These are phyloP conservation scores for Termitomyces sp. DNA, from an alignment of 768 basidiomycete species.

Conservation along the genomic window DNA sequence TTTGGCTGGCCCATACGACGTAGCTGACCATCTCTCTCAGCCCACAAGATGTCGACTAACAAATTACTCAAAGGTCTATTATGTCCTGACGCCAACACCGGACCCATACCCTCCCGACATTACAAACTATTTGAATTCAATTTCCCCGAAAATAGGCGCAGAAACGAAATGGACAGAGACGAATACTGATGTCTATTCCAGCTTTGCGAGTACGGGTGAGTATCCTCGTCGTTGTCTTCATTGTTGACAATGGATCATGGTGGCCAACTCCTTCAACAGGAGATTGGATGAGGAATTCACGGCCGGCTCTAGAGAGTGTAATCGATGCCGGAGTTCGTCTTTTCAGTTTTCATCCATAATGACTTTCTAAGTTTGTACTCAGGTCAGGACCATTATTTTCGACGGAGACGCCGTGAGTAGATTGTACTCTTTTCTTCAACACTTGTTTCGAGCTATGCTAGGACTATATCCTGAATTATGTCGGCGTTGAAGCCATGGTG, in stretches of 20 bases:
- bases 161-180: constrained; percentile 39
- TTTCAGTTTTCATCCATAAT: background rate
- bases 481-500: constrained; percentile 57
- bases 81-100: constrained; percentile 38
- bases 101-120: constrained; percentile 49
- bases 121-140: constrained; percentile 24
- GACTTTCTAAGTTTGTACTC: background rate
- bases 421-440: background rate
- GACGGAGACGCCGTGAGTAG: constrained; percentile 52
- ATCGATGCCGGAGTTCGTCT: constrained; percentile 50
- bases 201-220: constrained; percentile 44
- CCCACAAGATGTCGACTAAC: background rate
- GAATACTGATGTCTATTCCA: constrained; percentile 38
- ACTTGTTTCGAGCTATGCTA: constrained; percentile 3
- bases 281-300: constrained; percentile 54
- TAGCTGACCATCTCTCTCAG: constrained; percentile 14
- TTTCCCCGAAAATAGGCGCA: constrained; percentile 37
- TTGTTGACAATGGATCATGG: background rate
- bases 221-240: background rate
- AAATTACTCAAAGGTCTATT: constrained; percentile 34
- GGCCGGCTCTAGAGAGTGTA: constrained; percentile 47
- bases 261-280: constrained; percentile 21
- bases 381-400: constrained; percentile 43
- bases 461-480: constrained; percentile 52
- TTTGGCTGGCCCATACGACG: constrained; percentile 51